Evolutionary conservation across 345 rosid genomes (phyloP).

Genomic region (Conringia planisiliqua): DNA sequence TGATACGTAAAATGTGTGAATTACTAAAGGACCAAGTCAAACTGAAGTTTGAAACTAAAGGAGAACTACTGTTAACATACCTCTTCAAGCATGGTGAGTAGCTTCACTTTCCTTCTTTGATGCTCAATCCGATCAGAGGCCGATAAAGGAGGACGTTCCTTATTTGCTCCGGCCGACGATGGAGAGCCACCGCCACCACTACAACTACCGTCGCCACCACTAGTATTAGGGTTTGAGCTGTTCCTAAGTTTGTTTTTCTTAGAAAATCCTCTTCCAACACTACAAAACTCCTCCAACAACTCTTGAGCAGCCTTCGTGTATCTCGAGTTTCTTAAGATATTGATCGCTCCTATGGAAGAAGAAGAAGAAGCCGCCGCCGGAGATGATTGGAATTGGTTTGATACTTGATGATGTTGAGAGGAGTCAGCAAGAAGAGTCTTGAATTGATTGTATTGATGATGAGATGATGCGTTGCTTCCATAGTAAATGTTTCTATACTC

Average conservation of each 20-base stretch:
- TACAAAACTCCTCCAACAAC: constrained; percentile 88
- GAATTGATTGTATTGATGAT: constrained; percentile 31
- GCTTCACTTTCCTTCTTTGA: constrained; percentile 94
- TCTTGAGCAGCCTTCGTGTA: constrained; percentile 78
- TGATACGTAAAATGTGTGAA: not conserved
- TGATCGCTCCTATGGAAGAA: constrained; percentile 57
- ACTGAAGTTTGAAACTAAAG: constrained; percentile 7
- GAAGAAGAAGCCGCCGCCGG: constrained; percentile 15
- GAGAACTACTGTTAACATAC: constrained; percentile 48
- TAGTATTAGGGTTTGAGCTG: constrained; percentile 64
- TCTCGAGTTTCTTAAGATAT: constrained; percentile 71
- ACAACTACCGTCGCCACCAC: constrained; percentile 27
- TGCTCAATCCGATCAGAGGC: constrained; percentile 89
- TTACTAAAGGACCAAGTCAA: constrained; percentile 1
- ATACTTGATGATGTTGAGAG: constrained; percentile 37
- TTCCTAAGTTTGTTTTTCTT: constrained; percentile 52
- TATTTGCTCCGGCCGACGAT: constrained; percentile 35
- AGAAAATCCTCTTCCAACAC: constrained; percentile 79
- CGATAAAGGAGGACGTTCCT: constrained; percentile 61
- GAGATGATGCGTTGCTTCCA: constrained; percentile 15
- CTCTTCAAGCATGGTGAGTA: constrained; percentile 97
- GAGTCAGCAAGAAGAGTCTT: constrained; percentile 30
- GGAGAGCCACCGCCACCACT: constrained; percentile 42
- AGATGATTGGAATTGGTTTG: constrained; percentile 36
- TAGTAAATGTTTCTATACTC: constrained; percentile 49